Conservation (phyloP, 2,329 filamentous ascomycete genomes). For the Cyphellophora attinorum region DNA sequence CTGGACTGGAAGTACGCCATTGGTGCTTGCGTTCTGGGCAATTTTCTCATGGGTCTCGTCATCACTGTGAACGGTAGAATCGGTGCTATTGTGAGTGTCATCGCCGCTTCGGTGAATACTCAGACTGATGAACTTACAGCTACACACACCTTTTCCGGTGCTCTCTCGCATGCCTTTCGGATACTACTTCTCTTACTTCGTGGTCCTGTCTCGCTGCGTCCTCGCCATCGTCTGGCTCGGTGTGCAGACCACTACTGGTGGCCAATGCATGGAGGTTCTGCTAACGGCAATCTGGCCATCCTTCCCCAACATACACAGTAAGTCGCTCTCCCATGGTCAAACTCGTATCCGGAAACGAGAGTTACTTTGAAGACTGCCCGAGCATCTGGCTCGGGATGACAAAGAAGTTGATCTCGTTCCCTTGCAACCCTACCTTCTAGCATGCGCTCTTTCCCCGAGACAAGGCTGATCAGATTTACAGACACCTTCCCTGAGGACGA, state of each 20-base stretch:
- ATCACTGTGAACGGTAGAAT: conserved; percentile 53
- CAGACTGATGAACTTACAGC: conserved; percentile 21
- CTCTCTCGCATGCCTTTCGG: conserved; percentile 47
- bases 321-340: no score
- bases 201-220: conserved; percentile 44
- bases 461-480: no score
- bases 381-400: no score
- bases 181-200: conserved; percentile 47
- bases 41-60: conserved; percentile 43
- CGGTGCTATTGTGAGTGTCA: conserved; percentile 24
- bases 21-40: conserved; percentile 24
- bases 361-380: no score
- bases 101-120: conserved; percentile 2
- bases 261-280: conserved; percentile 14
- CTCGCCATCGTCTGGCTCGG: conserved; percentile 47
- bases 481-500: conserved; percentile 30
- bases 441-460: no score
- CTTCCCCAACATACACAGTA: conserved; percentile 33
- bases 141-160: conserved; percentile 46
- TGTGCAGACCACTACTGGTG: conserved; percentile 16
- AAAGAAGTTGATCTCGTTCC: no score
- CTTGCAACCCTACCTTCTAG: no score
- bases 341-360: no score
- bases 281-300: conserved; percentile 38
- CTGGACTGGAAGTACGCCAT: conserved; percentile 37